Evolutionary conservation across 352 stramenopile species (phyloP).

Genomic region (Globisporangium emineosum): DNA sequence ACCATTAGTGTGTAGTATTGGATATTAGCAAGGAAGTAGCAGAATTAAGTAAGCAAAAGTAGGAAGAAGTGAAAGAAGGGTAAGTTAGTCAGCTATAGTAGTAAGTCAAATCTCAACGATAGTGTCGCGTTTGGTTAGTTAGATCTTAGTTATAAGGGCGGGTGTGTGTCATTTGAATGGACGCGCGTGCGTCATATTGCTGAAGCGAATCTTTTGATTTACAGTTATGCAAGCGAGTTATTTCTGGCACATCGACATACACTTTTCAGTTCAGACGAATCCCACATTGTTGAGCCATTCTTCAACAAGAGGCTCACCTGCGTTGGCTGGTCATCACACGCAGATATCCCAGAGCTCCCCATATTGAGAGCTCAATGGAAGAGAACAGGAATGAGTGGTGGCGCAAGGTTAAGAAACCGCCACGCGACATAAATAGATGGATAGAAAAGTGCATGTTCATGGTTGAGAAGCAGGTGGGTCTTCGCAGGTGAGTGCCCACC

Average conservation of each 20-base stretch:
- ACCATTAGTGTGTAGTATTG: slow-evolving; percentile 1
- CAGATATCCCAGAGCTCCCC: no score
- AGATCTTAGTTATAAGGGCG: no score
- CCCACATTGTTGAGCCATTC: no score
- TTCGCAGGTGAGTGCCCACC: no score
- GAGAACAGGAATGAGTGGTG: background rate
- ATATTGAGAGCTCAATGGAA: no score
- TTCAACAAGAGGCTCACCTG: no score
- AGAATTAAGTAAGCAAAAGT: background rate
- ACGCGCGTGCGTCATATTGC: background rate
- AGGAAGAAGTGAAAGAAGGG: background rate
- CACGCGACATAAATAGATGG: slow-evolving; percentile 1
- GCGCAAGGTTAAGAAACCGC: background rate
- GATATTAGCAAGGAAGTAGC: background rate
- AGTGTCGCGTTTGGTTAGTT: background rate
- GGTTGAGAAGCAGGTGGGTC: no score
- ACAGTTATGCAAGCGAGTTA: background rate
- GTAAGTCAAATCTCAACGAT: background rate
- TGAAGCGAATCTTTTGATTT: background rate
- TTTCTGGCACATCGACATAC: background rate
- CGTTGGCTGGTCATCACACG: no score
- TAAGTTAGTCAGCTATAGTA: background rate
- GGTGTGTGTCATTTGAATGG: background rate
- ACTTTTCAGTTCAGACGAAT: background rate
- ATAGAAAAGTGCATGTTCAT: background rate